phyloP scores from a whole-genome alignment of 176 grass and related monocot genomes.

The Echinochloa phyllopogon region DNA sequence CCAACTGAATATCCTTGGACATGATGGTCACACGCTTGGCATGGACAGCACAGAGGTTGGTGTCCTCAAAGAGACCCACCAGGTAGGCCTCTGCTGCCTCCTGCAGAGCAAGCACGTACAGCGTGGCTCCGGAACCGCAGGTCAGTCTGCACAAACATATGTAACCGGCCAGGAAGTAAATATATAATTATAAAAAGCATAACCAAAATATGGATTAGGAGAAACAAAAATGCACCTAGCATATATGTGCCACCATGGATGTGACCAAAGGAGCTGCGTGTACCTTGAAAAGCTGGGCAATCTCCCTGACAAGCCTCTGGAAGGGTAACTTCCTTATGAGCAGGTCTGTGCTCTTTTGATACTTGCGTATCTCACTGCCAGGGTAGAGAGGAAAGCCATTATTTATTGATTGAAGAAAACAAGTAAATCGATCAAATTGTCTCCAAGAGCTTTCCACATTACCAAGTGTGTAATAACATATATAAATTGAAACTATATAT shows the following conservation, averaged over 20 bases:
- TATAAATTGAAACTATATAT: too few species aligned
- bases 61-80: conserved; percentile 15
- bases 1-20: conserved; percentile 20
- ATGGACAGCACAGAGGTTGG: background rate
- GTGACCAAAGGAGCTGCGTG: too few species aligned
- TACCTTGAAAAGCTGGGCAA: conserved; percentile 79
- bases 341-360: too few species aligned
- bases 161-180: background rate
- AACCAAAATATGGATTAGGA: too few species aligned
- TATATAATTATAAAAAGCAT: too few species aligned
- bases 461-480: background rate
- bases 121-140: conserved; percentile 2
- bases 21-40: conserved; percentile 10
- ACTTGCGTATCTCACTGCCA: conserved; percentile 71
- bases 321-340: too few species aligned
- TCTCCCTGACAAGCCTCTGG: conserved; percentile 78
- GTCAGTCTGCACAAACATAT: background rate
- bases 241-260: too few species aligned
- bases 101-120: background rate
- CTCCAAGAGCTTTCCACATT: too few species aligned
- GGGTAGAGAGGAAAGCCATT: too few species aligned
- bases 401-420: too few species aligned
- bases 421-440: too few species aligned
- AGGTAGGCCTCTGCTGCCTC: background rate
- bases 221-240: too few species aligned